Conservation (phyloP, 2,329 filamentous ascomycete species). For the Aspergillus puulaauensis region DNA sequence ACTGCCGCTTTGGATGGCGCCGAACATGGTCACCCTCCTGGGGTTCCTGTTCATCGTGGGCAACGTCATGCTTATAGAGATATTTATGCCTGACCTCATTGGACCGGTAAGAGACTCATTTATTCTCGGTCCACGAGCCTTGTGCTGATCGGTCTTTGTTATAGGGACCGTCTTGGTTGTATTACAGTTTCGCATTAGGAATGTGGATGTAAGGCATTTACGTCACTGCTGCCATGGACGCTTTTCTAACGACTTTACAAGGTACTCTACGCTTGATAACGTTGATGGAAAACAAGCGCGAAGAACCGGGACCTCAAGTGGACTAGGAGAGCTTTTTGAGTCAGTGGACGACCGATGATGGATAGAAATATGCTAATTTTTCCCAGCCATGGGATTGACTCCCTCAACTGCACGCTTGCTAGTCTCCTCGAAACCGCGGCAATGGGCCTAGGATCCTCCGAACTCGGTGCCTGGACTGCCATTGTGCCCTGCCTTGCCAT, state of each 20-base stretch:
- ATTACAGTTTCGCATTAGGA: constrained; percentile 92
- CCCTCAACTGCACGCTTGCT: constrained; percentile 91
- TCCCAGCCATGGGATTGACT: constrained; percentile 85
- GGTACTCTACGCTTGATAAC: constrained; percentile 96
- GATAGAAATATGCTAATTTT: constrained; percentile 24
- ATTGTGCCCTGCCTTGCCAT: constrained; percentile 90
- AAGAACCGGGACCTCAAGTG: constrained; percentile 90
- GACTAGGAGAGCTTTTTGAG: constrained; percentile 94
- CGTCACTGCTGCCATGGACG: background rate
- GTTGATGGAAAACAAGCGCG: constrained; percentile 97
- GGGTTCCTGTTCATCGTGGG: constrained; percentile 92
- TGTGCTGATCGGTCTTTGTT: constrained; percentile 14
- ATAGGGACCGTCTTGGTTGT: constrained; percentile 85
- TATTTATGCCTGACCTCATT: constrained; percentile 85
- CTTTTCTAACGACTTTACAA: constrained; percentile 27
- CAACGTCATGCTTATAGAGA: constrained; percentile 73
- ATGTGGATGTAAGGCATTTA: constrained; percentile 75
- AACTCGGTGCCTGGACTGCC: constrained; percentile 85
- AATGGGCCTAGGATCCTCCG: constrained; percentile 84
- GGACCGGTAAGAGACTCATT: constrained; percentile 67
- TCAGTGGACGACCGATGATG: constrained; percentile 37
- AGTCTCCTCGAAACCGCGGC: constrained; percentile 88
- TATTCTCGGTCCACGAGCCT: background rate
- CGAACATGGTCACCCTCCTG: constrained; percentile 94
- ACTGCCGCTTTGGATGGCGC: constrained; percentile 91